These are phyloP conservation scores for Bipolaris gigantea DNA, from an alignment of 2,329 filamentous ascomycete genomes.

Conservation along the genomic window DNA sequence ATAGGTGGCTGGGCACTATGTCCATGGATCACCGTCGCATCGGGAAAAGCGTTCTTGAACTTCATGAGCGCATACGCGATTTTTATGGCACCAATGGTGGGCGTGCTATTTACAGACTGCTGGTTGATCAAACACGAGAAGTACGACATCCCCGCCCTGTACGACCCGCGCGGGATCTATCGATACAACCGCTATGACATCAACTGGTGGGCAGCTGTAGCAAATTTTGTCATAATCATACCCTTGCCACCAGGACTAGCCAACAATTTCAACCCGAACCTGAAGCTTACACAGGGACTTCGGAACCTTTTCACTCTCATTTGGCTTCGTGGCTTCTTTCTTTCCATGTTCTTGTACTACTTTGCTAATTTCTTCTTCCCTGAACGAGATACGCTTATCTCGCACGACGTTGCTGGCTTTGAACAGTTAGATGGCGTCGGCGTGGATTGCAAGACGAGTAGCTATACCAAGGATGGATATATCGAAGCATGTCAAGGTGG, in stretches of 20 bases:
- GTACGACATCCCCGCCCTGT: conserved; percentile 26
- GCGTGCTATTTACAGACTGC: conserved; percentile 23
- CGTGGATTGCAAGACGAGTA: background rate
- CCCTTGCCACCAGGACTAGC: conserved; percentile 23
- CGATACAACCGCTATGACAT: conserved; percentile 19
- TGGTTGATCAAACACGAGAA: conserved; percentile 25
- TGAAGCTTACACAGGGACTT: conserved; percentile 18
- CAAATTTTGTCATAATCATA: conserved; percentile 19
- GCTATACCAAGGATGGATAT: too few relatives aligned
- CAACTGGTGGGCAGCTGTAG: conserved; percentile 27
- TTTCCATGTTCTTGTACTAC: conserved; percentile 30
- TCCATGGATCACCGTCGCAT: conserved; percentile 29
- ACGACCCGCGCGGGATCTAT: conserved; percentile 21
- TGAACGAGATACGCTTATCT: conserved; percentile 36
- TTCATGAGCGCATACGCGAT: conserved; percentile 30
- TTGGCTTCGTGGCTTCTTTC: conserved; percentile 40
- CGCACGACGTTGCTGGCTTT: conserved; percentile 9
- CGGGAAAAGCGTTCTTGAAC: conserved; percentile 22
- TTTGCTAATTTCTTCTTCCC: conserved; percentile 40
- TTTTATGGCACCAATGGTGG: conserved; percentile 29
- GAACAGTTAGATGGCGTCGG: conserved; percentile 7
- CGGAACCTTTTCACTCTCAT: conserved; percentile 43
- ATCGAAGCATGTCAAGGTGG: too few relatives aligned
- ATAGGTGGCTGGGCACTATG: conserved; percentile 20
- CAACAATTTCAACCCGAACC: conserved; percentile 19